Evolutionary conservation across 306 rosid species (phyloP).

Genomic region (Mimosa pudica): DNA sequence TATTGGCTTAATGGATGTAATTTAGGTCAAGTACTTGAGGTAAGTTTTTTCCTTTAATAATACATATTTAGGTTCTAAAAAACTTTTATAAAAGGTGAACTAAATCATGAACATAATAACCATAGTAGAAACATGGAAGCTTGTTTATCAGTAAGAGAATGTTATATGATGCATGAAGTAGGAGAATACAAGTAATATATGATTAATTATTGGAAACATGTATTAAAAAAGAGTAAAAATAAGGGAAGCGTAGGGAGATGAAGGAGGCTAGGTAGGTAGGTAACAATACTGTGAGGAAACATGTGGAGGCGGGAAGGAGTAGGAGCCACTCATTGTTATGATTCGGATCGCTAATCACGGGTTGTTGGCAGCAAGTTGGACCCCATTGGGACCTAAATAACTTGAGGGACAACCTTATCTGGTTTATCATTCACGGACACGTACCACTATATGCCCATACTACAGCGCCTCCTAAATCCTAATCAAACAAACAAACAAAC

Average conservation of each 20-base stretch:
- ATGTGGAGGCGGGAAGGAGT: conserved; percentile 1
- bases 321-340: background rate
- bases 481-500: background rate
- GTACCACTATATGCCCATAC: conserved; percentile 6
- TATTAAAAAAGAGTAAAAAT: too few relatives aligned
- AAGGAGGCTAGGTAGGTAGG: background rate
- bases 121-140: too few relatives aligned
- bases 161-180: too few relatives aligned
- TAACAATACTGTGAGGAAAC: background rate
- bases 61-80: too few relatives aligned
- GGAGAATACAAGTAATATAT: too few relatives aligned
- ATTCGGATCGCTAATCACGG: conserved; percentile 28
- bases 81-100: too few relatives aligned
- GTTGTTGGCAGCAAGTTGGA: background rate
- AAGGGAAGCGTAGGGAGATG: background rate
- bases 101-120: too few relatives aligned
- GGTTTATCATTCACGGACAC: conserved; percentile 4
- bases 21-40: too few relatives aligned
- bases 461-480: background rate
- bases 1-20: too few relatives aligned
- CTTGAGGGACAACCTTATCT: background rate
- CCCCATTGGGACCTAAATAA: background rate
- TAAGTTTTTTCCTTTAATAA: too few relatives aligned
- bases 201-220: too few relatives aligned
- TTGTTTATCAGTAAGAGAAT: background rate